Base-by-base conservation (phyloP, 306 rosid genomes). In the Notholithocarpus densiflorus region DNA sequence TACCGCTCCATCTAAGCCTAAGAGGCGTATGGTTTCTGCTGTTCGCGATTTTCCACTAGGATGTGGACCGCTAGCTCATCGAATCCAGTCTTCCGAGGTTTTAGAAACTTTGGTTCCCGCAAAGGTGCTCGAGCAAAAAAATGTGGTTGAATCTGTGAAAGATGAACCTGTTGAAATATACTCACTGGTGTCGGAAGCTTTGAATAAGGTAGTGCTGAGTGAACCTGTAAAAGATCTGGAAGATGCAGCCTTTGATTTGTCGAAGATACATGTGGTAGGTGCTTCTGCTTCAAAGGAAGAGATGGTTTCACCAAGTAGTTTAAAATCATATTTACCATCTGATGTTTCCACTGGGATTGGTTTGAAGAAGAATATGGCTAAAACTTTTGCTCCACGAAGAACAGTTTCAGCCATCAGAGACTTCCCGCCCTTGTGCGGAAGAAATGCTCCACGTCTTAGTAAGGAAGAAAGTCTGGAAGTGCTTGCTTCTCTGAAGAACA, bases 361-460 rank as follows among this genome's bases (percentile, higher is more conserved):
- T 74, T 54, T 73, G 73, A 52, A 76, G 76, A 85, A 86, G 75
- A 68, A 31, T 74, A 57, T 61, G 29, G 75, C 79, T 56, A 81
- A 80, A 87, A 88, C 80, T 68, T 84, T 81, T 82, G 87, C 89
- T 85, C 91, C 92, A 55, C 88, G 81, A 76, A 88, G 93, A 84
- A 86, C 57, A 68, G 82, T 91, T 81, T 90, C 96, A 54, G 98
- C 97, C 48, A 45, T 82, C 64, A 87, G 98, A 77, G 82, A 85
- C 77, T 91, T 89, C 45, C 98, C 98, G 65, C 90, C 77, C 80
- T 76, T 76, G n/a, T 95, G 98, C 68, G 97, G 98, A 79, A 86
- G 82, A 60, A 84, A 84, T 84, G 90, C 89, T 79, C 75, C 88
- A 37, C 68, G 15, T 70, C 81, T 79, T 23, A 24, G 59, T 66